Percentiles rank a stretch among this genome's conserved stretches.
Conservation (phyloP, 805 yeast genomes). For the Saccharomycopsis schoenii region DNA sequence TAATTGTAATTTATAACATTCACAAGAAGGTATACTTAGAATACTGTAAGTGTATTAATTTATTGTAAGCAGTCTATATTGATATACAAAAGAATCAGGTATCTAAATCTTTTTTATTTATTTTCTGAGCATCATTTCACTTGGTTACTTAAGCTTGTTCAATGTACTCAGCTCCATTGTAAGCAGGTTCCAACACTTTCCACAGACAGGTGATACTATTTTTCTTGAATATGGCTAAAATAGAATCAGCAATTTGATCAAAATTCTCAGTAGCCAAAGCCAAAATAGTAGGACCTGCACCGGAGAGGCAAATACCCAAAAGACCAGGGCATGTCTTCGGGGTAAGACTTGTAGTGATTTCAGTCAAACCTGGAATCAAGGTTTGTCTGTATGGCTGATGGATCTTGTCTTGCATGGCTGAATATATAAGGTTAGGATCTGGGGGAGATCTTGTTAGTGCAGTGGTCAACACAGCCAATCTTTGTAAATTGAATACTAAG, state of each 20-base stretch:
- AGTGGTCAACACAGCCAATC: constrained; percentile 85
- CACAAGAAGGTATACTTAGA: not conserved
- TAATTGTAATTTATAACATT: not conserved
- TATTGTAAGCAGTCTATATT: too few species aligned
- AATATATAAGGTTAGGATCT: constrained; percentile 71
- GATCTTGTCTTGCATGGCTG: constrained; percentile 92
- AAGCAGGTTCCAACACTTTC: constrained; percentile 78
- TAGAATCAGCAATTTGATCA: constrained; percentile 71
- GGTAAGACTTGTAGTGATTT: constrained; percentile 68
- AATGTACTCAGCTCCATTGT: constrained; percentile 70
- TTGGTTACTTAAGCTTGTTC: constrained; percentile 19
- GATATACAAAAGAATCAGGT: too few species aligned
- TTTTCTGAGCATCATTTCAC: too few species aligned
- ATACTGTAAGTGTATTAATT: too few species aligned
- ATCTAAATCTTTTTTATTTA: too few species aligned
- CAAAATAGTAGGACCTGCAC: constrained; percentile 96
- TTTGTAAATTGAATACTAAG: constrained; percentile 84
- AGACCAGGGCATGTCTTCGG: constrained; percentile 78
- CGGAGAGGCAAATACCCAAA: constrained; percentile 89
- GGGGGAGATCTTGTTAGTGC: constrained; percentile 84
- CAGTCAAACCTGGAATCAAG: constrained; percentile 83
- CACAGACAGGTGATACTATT: constrained; percentile 66
- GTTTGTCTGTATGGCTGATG: constrained; percentile 96
- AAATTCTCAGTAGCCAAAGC: constrained; percentile 87
- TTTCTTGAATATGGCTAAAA: constrained; percentile 55